phyloP scores from a whole-genome alignment of 805 yeast species.

The Ogataea methylovora region DNA sequence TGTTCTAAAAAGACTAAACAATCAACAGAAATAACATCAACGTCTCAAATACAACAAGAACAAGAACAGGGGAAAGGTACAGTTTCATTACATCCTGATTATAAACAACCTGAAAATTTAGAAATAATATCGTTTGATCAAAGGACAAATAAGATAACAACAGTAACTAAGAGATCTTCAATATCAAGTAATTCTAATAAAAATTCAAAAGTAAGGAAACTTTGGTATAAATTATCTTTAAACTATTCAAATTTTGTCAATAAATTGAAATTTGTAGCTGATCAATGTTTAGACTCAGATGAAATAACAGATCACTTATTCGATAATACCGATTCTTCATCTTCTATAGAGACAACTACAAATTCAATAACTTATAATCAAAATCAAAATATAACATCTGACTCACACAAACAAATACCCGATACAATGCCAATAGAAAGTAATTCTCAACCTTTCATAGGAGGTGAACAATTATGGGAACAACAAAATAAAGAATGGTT shows the following conservation, averaged over 20 bases:
- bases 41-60: no score
- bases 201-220: no score
- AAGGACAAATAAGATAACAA: no score
- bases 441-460: constrained; percentile 30
- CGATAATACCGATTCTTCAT: constrained; percentile 12
- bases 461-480: constrained; percentile 55
- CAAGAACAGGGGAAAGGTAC: no score
- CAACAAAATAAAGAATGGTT: constrained; percentile 65
- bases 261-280: constrained; percentile 35
- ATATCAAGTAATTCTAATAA: no score
- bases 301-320: constrained; percentile 45
- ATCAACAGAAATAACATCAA: no score
- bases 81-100: no score
- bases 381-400: not conserved
- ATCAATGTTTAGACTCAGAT: constrained; percentile 41
- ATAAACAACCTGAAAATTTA: no score
- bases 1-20: no score
- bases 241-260: constrained; percentile 26
- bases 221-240: no score
- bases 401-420: not conserved
- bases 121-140: no score
- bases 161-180: no score
- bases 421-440: not conserved
- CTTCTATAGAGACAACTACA: constrained; percentile 1
- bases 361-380: not conserved